Percentiles rank a stretch among this genome's conserved stretches.
These are phyloP conservation scores for Scenedesmus sp. DNA, from an alignment of 163 green algal species.

Conservation along the genomic window DNA sequence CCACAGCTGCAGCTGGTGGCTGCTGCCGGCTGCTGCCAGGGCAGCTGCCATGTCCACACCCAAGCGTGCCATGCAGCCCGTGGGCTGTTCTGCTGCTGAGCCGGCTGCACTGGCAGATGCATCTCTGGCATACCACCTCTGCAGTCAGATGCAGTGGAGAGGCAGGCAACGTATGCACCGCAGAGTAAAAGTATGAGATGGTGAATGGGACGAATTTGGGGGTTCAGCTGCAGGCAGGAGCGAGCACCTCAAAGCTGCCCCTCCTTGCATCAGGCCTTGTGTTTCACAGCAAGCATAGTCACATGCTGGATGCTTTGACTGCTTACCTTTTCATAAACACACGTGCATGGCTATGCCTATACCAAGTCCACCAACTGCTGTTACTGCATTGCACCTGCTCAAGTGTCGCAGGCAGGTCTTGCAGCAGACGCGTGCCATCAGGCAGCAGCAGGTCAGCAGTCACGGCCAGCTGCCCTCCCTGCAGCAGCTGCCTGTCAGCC, in stretches of 20 bases:
- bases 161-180: not conserved
- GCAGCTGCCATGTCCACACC: slow-evolving; percentile 8
- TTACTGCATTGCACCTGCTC: slow-evolving; percentile 14
- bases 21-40: not conserved
- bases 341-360: not conserved
- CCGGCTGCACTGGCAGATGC: not conserved
- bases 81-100: not conserved
- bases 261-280: too few species aligned
- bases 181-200: not conserved
- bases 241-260: too few species aligned
- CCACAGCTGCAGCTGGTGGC: slow-evolving; percentile 75
- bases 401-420: not conserved
- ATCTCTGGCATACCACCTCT: slow-evolving; percentile 37
- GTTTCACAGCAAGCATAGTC: not conserved
- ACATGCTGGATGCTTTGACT: not conserved
- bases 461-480: not conserved
- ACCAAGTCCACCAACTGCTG: not conserved
- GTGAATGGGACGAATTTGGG: too few species aligned
- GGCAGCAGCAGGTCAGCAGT: slow-evolving; percentile 35
- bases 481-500: not conserved
- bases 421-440: slow-evolving; percentile 6
- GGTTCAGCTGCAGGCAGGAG: too few species aligned
- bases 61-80: not conserved
- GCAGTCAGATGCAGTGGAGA: not conserved
- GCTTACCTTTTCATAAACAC: not conserved